Conservation (phyloP, 116 monocot species). For the Iris pallida region DNA sequence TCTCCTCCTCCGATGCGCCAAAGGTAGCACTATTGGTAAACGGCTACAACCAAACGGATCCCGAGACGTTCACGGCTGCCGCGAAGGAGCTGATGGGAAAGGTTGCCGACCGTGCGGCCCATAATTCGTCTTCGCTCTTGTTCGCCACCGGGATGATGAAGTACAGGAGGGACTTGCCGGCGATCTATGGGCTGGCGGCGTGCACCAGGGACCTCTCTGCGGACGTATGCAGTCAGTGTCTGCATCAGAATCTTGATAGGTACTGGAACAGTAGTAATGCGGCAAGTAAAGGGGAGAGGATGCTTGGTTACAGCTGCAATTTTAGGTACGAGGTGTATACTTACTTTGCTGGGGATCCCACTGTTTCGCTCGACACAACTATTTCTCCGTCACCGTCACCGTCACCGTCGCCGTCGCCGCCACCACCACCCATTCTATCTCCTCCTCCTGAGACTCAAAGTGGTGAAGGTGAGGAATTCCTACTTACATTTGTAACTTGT, state of each 20-base stretch:
- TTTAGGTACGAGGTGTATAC: no score
- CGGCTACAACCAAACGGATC: not conserved
- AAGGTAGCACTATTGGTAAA: not conserved
- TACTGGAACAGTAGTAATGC: no score
- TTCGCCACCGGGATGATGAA: not conserved
- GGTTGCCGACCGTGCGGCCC: not conserved
- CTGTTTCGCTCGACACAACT: no score
- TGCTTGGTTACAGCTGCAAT: no score
- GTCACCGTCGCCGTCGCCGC: no score
- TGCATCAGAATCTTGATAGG: not conserved
- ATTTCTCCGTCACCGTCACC: not conserved
- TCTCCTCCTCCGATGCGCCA: not conserved
- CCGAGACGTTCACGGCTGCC: not conserved
- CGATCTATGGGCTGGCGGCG: constrained; percentile 8
- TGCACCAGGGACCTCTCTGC: constrained; percentile 15
- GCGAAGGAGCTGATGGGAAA: not conserved
- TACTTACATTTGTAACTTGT: no score
- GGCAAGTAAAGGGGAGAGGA: no score
- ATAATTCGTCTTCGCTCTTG: not conserved
- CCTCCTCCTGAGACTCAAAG: no score
- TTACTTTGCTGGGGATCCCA: no score
- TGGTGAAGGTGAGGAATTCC: no score
- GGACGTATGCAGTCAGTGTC: constrained; percentile 3
- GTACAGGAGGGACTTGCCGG: not conserved
- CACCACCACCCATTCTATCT: no score